A percentile compares a stretch with the other conserved stretches of the same genome.
Evolutionary conservation across 495 filamentous ascomycete genomes (phyloP).

Genomic region (Neurospora cerealis): DNA sequence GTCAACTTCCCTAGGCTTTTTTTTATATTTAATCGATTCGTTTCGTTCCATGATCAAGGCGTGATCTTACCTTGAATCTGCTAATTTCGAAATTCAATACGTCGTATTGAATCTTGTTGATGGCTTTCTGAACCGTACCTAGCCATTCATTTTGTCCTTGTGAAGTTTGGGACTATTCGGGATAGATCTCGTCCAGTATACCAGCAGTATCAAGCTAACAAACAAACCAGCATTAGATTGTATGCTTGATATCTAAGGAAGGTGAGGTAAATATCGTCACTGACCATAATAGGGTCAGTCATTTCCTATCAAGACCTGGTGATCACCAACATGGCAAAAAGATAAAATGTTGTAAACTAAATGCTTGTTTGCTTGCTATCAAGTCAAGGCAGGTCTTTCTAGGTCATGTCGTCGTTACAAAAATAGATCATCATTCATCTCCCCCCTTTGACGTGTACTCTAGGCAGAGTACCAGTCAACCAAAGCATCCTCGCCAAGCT

Average conservation of each 20-base stretch:
- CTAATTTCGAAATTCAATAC: too few relatives aligned
- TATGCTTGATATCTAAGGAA: neutral
- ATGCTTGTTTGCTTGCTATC: neutral
- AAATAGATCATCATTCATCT: neutral
- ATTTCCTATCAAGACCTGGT: neutral
- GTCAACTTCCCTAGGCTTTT: too few relatives aligned
- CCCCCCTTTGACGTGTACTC: neutral
- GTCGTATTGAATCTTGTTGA: too few relatives aligned
- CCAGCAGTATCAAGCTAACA: too few relatives aligned
- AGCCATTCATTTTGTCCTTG: too few relatives aligned
- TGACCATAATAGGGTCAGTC: neutral
- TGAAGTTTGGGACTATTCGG: too few relatives aligned
- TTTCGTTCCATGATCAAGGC: too few relatives aligned
- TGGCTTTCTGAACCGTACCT: too few relatives aligned
- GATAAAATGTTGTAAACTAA: neutral
- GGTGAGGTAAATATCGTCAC: neutral
- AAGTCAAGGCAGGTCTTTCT: neutral
- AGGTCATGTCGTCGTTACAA: neutral
- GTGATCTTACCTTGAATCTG: too few relatives aligned
- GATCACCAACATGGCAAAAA: neutral
- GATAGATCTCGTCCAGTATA: too few relatives aligned
- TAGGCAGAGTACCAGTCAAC: slow-evolving; percentile 21
- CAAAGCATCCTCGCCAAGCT: slow-evolving; percentile 31
- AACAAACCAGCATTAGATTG: too few relatives aligned
- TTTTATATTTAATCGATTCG: too few relatives aligned